Conservation (phyloP, 345 rosid genomes). For the Syzygium grande region DNA sequence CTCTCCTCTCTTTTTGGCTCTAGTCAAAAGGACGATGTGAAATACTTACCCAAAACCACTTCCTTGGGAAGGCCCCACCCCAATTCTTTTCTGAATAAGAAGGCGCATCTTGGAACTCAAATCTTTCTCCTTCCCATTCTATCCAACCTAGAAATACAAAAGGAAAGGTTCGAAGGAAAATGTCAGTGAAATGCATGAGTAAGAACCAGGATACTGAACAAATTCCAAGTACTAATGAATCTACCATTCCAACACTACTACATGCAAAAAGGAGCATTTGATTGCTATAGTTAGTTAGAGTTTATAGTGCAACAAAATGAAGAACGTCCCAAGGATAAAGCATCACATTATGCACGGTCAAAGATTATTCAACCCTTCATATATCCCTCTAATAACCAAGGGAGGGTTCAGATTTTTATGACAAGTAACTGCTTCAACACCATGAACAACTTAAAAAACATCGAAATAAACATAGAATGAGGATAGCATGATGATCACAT, state of each 20-base stretch:
- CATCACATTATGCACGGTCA: background rate
- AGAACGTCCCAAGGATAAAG: background rate
- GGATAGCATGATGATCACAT: background rate
- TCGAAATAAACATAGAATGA: background rate
- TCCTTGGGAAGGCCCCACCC: slow-evolving; percentile 97
- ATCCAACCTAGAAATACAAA: slow-evolving; percentile 71
- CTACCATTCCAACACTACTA: background rate
- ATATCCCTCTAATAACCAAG: background rate
- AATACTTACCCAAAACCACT: slow-evolving; percentile 91
- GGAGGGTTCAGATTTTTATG: background rate
- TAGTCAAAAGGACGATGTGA: background rate
- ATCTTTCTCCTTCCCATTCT: slow-evolving; percentile 93
- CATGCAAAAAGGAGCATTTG: background rate
- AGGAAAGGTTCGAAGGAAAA: slow-evolving; percentile 3
- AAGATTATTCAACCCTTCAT: background rate
- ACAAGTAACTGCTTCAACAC: background rate
- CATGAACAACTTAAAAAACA: background rate
- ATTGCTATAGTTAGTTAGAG: background rate
- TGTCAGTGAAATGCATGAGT: background rate
- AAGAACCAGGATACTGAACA: background rate
- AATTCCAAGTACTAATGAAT: background rate
- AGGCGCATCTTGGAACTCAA: slow-evolving; percentile 83
- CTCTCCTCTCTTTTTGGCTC: background rate
- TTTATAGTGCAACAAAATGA: background rate
- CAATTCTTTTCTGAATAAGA: slow-evolving; percentile 97